A percentile compares a stretch with the other conserved stretches of the same genome.
phyloP scores from a whole-genome alignment of 1,284 basidiomycete genomes.

The Pascua guehoae region DNA sequence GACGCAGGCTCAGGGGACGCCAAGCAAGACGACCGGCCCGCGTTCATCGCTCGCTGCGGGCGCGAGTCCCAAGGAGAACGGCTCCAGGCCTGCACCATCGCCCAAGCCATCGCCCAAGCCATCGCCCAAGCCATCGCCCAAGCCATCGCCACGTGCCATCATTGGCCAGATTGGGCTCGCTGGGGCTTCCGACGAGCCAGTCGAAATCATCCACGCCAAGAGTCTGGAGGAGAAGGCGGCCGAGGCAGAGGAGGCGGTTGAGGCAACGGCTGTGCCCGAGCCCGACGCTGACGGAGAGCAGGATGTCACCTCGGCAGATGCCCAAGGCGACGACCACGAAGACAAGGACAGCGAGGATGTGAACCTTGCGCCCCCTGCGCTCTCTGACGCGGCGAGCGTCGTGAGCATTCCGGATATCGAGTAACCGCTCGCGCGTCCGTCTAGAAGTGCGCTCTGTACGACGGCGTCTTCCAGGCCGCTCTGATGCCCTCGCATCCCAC shows the following conservation, averaged over 20 bases:
- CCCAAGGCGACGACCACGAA: too few relatives aligned
- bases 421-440: too few relatives aligned
- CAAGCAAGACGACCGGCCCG: not conserved
- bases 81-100: not conserved
- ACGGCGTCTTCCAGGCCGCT: too few relatives aligned
- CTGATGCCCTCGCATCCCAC: too few relatives aligned
- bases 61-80: not conserved
- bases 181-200: constrained; percentile 7
- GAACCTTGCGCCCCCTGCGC: too few relatives aligned
- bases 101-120: not conserved
- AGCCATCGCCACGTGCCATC: not conserved
- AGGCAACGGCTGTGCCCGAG: not conserved
- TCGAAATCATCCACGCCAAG: not conserved
- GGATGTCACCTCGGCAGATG: not conserved
- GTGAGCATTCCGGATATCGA: too few relatives aligned
- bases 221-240: not conserved
- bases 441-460: too few relatives aligned
- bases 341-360: too few relatives aligned
- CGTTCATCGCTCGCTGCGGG: not conserved
- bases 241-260: not conserved
- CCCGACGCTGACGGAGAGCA: not conserved
- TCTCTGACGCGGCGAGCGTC: too few relatives aligned
- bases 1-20: too few relatives aligned
- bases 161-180: constrained; percentile 9
- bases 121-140: not conserved